Evolutionary conservation across 352 stramenopile species (phyloP).

Genomic region (Phytophthora ohioensis): DNA sequence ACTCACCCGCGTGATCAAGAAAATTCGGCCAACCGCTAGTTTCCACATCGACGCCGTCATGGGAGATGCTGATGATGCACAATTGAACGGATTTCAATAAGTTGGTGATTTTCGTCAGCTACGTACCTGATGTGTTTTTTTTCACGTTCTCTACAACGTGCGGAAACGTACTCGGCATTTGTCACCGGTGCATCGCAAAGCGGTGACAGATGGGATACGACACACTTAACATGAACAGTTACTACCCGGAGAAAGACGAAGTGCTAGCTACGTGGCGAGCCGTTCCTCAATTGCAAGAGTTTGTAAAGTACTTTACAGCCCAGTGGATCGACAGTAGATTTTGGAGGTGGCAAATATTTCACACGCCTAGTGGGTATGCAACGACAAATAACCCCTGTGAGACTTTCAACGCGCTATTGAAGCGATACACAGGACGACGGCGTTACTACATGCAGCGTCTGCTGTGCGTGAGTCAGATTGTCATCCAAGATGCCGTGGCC

Average conservation of each 20-base stretch:
- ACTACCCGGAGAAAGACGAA: conserved; percentile 4
- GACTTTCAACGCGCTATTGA: conserved; percentile 21
- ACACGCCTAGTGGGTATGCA: conserved; percentile 7
- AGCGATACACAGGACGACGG: conserved; percentile 13
- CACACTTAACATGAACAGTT: conserved; percentile 11
- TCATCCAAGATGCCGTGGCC: not conserved
- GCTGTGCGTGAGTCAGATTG: not conserved
- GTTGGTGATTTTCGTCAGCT: not conserved
- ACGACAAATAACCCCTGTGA: conserved; percentile 21
- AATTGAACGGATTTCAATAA: conserved; percentile 13
- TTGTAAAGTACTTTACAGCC: not conserved
- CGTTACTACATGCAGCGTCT: conserved; percentile 20
- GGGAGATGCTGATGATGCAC: conserved; percentile 10
- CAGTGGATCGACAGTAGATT: conserved; percentile 20
- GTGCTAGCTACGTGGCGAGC: not conserved
- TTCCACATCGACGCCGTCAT: conserved; percentile 8
- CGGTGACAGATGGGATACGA: conserved; percentile 4
- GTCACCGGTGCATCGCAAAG: not conserved
- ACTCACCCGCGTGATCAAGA: not conserved
- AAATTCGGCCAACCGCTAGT: not conserved
- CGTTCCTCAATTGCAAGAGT: conserved; percentile 2
- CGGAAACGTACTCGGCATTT: conserved; percentile 7
- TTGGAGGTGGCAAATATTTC: conserved; percentile 24
- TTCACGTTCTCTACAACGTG: conserved; percentile 6
- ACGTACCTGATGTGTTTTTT: conserved; percentile 8